phyloP scores from a whole-genome alignment of 805 yeast genomes.

The Barnettozyma populi region DNA sequence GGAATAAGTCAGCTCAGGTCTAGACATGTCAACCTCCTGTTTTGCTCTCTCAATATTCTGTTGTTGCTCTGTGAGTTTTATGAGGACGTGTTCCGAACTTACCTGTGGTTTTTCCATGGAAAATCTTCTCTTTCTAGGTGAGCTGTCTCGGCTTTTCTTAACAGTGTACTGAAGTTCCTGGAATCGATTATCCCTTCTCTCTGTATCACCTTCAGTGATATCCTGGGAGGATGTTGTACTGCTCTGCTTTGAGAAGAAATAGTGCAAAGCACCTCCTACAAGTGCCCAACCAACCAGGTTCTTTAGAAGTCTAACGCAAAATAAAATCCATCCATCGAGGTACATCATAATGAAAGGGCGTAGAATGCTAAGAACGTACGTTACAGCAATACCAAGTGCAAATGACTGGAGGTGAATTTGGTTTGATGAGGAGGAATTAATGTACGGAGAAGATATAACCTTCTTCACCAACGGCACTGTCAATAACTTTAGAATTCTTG shows the following conservation, averaged over 20 bases:
- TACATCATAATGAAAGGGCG: conserved; percentile 22
- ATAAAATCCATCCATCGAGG: conserved; percentile 21
- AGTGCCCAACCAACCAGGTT: conserved; percentile 17
- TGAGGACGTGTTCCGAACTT: conserved; percentile 6
- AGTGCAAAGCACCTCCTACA: conserved; percentile 15
- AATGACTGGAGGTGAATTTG: conserved; percentile 26
- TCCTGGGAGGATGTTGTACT: not conserved
- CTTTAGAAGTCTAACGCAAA: conserved; percentile 17
- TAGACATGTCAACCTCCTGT: conserved; percentile 10
- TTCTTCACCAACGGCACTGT: not conserved
- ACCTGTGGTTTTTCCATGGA: not conserved
- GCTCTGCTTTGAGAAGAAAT: conserved; percentile 12
- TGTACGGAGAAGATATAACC: conserved; percentile 18
- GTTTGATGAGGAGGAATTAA: conserved; percentile 19
- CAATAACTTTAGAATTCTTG: conserved; percentile 1
- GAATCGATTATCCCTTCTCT: conserved; percentile 5
- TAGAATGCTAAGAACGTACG: conserved; percentile 14
- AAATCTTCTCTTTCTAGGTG: conserved; percentile 11
- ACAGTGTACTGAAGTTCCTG: conserved; percentile 22
- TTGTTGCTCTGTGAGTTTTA: conserved; percentile 16
- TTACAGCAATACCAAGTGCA: conserved; percentile 17
- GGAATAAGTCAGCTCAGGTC: conserved; percentile 12
- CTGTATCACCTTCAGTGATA: not conserved
- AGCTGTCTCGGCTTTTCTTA: conserved; percentile 9
- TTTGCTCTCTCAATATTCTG: conserved; percentile 15